Evolutionary conservation across 441 rosid genomes (phyloP).

Genomic region (Euphorbia corollata): DNA sequence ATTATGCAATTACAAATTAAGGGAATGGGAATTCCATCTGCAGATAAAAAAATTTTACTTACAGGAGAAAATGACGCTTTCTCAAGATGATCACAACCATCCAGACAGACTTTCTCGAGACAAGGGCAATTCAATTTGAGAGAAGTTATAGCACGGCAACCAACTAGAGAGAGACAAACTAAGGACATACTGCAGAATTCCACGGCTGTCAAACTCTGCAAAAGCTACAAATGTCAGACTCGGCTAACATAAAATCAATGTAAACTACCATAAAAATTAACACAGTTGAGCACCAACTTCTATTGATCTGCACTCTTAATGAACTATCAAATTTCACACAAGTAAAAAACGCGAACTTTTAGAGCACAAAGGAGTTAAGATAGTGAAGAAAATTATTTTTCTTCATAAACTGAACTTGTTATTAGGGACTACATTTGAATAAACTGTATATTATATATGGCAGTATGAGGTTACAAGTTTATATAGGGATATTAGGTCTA

Average conservation of each 20-base stretch:
- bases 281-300: not conserved
- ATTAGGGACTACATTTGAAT: no score
- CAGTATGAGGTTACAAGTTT: no score
- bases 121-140: constrained; percentile 71
- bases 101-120: constrained; percentile 76
- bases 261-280: constrained; percentile 5
- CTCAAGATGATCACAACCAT: constrained; percentile 96
- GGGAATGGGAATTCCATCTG: not conserved
- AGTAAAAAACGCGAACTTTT: not conserved
- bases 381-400: not conserved
- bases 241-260: constrained; percentile 11
- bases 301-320: not conserved
- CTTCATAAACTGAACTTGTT: no score
- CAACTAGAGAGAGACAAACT: constrained; percentile 81
- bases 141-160: constrained; percentile 74
- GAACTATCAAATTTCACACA: not conserved
- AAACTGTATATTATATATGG: no score
- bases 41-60: constrained; percentile 28
- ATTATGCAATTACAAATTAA: not conserved
- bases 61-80: constrained; percentile 83
- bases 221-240: constrained; percentile 10
- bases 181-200: constrained; percentile 71
- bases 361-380: not conserved
- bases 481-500: no score
- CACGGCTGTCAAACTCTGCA: constrained; percentile 76